Evolutionary conservation across 176 grass and related monocot genomes (phyloP).

Genomic region (Canna indica): DNA sequence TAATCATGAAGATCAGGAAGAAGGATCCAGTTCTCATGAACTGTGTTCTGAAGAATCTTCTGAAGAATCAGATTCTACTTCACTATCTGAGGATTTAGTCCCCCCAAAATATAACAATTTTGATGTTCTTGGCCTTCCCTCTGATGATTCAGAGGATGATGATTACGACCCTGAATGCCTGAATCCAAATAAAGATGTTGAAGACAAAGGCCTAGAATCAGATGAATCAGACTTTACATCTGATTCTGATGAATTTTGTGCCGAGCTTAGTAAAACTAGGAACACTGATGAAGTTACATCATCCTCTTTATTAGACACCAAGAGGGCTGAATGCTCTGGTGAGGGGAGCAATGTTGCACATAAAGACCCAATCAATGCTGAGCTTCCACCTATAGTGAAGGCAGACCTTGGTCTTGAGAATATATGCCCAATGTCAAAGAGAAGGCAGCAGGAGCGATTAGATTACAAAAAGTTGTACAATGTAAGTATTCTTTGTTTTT

Average conservation of each 20-base stretch:
- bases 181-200: slow-evolving; percentile 49
- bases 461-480: slow-evolving; percentile 88
- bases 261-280: slow-evolving; percentile 58
- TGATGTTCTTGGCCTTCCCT: slow-evolving; percentile 59
- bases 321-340: slow-evolving; percentile 7
- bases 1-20: slow-evolving; percentile 21
- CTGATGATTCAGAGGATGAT: slow-evolving; percentile 96
- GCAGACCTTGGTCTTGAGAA: slow-evolving; percentile 31
- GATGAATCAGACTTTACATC: slow-evolving; percentile 84
- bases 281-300: slow-evolving; percentile 28
- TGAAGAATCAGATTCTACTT: slow-evolving; percentile 42
- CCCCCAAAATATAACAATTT: slow-evolving; percentile 25
- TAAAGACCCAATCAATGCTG: neutral
- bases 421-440: slow-evolving; percentile 33
- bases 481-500: slow-evolving; percentile 37
- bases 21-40: slow-evolving; percentile 38
- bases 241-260: slow-evolving; percentile 92
- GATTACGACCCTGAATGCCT: slow-evolving; percentile 66
- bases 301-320: slow-evolving; percentile 24
- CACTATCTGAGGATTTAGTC: slow-evolving; percentile 35
- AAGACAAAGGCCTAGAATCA: slow-evolving; percentile 34
- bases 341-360: slow-evolving; percentile 1
- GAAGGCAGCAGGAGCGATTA: slow-evolving; percentile 46
- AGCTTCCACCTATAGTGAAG: slow-evolving; percentile 8
- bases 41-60: neutral